Conservation (phyloP, 2,329 filamentous ascomycete species). For the Coleophoma cylindrospora region DNA sequence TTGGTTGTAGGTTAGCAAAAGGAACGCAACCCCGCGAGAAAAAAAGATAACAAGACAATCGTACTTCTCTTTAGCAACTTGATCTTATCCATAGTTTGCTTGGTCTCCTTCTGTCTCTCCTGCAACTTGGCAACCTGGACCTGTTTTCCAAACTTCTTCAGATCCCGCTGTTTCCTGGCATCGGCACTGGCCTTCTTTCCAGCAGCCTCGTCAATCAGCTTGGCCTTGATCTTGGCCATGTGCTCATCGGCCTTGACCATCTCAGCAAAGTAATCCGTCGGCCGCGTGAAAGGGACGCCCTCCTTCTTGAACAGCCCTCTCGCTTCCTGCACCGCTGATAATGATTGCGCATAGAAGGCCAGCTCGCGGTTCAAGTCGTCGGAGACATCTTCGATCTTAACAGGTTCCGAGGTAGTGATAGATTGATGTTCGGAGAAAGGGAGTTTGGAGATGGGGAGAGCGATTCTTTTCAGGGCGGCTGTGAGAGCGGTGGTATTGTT, state of each 20-base stretch:
- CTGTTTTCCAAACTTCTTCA: constrained; percentile 99
- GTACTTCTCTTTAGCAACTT: constrained; percentile 90
- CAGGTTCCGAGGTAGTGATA: constrained; percentile 61
- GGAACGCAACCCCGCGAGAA: neutral
- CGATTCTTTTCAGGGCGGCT: constrained; percentile 74
- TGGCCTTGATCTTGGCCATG: constrained; percentile 94
- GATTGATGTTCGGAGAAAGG: constrained; percentile 82
- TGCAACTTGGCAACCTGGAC: constrained; percentile 95
- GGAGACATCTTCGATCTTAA: constrained; percentile 75
- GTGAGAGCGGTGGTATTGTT: constrained; percentile 91
- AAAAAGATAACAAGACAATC: constrained; percentile 30
- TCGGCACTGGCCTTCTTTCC: constrained; percentile 89
- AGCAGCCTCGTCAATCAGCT: constrained; percentile 87
- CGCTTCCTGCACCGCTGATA: constrained; percentile 70
- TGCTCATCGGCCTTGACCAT: constrained; percentile 99
- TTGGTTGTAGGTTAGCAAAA: constrained; percentile 23
- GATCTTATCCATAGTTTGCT: constrained; percentile 92
- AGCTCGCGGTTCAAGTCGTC: constrained; percentile 92
- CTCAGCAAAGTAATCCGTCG: constrained; percentile 95
- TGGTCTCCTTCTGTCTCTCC: constrained; percentile 89
- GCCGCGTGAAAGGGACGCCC: constrained; percentile 79
- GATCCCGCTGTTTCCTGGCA: constrained; percentile 83
- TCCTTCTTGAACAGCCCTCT: constrained; percentile 75
- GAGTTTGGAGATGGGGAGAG: constrained; percentile 61
- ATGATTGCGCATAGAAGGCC: constrained; percentile 86